These are phyloP conservation scores for Yamadazyma taylorii DNA, from an alignment of 1,139 yeast species.

Conservation along the genomic window DNA sequence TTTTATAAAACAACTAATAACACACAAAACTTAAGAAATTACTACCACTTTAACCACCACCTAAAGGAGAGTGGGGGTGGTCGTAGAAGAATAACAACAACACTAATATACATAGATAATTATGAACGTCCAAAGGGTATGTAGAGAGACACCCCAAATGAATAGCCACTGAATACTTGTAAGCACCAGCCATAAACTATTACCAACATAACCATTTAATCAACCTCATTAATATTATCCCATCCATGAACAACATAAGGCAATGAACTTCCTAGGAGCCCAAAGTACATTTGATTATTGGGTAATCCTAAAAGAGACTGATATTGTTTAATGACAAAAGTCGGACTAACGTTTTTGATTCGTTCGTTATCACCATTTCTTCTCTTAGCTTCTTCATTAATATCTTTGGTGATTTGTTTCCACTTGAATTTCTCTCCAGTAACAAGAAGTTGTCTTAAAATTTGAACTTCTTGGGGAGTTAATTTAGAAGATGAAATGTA, in stretches of 20 bases:
- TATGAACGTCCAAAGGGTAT: no score
- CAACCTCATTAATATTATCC: conserved; percentile 32
- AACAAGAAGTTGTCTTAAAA: conserved; percentile 37
- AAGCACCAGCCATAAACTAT: background rate
- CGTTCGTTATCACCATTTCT: conserved; percentile 11
- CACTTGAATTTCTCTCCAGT: conserved; percentile 48
- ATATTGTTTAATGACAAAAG: conserved; percentile 46
- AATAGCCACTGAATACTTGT: no score
- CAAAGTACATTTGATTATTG: conserved; percentile 38
- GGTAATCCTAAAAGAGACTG: conserved; percentile 44
- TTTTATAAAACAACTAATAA: background rate
- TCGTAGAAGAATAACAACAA: no score
- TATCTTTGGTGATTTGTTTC: conserved; percentile 48
- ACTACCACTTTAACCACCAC: no score
- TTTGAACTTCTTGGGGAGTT: conserved; percentile 37
- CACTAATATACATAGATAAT: no score
- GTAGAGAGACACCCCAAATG: no score
- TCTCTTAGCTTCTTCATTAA: conserved; percentile 24
- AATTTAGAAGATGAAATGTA: conserved; percentile 24
- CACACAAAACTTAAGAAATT: background rate
- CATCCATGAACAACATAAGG: conserved; percentile 47
- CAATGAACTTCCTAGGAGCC: conserved; percentile 40
- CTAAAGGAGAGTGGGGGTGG: no score
- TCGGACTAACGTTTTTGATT: conserved; percentile 42
- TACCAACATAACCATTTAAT: conserved; percentile 8